Conservation (phyloP, 169 alveolate genomes). For the Plasmodium cynomolgi region DNA sequence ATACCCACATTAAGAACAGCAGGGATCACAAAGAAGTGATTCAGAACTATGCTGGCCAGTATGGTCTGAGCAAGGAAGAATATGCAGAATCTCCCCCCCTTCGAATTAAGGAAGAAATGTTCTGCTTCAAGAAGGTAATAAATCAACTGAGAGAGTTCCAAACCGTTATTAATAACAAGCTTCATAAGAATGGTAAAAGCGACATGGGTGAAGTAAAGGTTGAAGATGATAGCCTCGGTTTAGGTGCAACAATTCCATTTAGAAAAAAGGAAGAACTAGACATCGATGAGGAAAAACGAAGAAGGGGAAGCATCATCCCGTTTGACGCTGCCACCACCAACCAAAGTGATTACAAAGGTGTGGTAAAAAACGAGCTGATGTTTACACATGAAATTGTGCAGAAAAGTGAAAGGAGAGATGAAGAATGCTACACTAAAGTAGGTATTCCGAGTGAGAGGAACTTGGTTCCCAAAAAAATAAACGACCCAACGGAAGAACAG, state of each 20-base stretch:
- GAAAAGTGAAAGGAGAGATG: not conserved
- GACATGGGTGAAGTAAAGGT: not conserved
- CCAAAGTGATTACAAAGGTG: not conserved
- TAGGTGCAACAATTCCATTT: not conserved
- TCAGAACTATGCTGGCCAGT: not conserved
- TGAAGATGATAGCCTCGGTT: not conserved
- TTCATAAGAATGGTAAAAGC: not conserved
- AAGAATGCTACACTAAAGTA: not conserved
- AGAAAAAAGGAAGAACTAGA: not conserved
- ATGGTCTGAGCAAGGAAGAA: not conserved
- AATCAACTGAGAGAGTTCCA: constrained; percentile 4
- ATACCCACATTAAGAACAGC: not conserved
- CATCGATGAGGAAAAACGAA: not conserved
- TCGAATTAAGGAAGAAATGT: constrained; percentile 21
- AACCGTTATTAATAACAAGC: not conserved
- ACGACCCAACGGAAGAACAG: not conserved
- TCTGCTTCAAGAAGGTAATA: constrained; percentile 25
- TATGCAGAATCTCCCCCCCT: not conserved
- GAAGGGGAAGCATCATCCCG: not conserved
- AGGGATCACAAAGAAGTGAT: not conserved
- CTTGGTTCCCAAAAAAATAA: not conserved
- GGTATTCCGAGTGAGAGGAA: not conserved
- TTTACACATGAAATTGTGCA: not conserved
- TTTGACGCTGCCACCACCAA: not conserved
- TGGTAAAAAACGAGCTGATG: not conserved